Evolutionary conservation across 495 filamentous ascomycete species (phyloP).

Genomic region (Xylaria intraflava): DNA sequence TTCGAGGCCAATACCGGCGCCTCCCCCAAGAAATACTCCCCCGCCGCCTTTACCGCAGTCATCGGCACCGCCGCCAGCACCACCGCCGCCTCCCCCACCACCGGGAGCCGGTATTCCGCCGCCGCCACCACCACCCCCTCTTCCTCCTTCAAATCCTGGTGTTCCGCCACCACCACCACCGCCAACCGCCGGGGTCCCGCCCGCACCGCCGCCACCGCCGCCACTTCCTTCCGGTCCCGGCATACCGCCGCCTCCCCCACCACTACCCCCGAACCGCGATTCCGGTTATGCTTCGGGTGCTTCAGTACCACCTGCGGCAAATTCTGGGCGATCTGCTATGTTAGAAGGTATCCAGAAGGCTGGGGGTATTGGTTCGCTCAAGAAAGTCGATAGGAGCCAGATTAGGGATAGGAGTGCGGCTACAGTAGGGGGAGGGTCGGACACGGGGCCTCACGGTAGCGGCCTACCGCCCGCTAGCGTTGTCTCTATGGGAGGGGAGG

Average conservation of each 20-base stretch:
- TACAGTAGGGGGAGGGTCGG: slow-evolving; percentile 54
- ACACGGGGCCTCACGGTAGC: slow-evolving; percentile 50
- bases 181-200: slow-evolving; percentile 34
- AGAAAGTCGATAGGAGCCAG: slow-evolving; percentile 70
- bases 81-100: slow-evolving; percentile 30
- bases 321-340: slow-evolving; percentile 53
- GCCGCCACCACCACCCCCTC: slow-evolving; percentile 25
- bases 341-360: slow-evolving; percentile 76
- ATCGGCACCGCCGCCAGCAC: slow-evolving; percentile 28
- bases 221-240: slow-evolving; percentile 43
- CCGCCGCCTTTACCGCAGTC: slow-evolving; percentile 37
- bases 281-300: slow-evolving; percentile 55
- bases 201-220: slow-evolving; percentile 51
- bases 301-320: slow-evolving; percentile 50
- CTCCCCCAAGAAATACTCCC: slow-evolving; percentile 29
- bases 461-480: slow-evolving; percentile 45
- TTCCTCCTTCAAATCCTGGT: slow-evolving; percentile 15
- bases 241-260: slow-evolving; percentile 63
- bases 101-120: slow-evolving; percentile 19
- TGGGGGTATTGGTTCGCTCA: slow-evolving; percentile 65
- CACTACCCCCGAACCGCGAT: slow-evolving; percentile 57
- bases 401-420: slow-evolving; percentile 78
- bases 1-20: slow-evolving; percentile 21
- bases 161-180: slow-evolving; percentile 37
- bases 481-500: slow-evolving; percentile 42